These are phyloP conservation scores for Trichoderma koningiopsis DNA, from an alignment of 2,329 filamentous ascomycete genomes.

Conservation along the genomic window DNA sequence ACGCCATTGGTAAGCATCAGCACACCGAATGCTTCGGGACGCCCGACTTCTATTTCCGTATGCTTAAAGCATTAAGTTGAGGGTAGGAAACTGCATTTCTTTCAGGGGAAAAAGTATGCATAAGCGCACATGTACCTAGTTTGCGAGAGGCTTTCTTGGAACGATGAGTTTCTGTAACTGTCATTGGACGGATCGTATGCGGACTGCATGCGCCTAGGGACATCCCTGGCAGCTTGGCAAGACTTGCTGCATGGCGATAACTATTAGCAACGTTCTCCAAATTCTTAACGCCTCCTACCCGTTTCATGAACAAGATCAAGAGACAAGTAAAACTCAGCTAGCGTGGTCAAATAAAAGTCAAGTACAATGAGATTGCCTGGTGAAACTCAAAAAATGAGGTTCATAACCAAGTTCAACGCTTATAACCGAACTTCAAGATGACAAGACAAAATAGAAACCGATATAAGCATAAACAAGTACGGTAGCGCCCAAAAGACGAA, in stretches of 20 bases:
- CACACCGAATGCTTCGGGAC: not conserved
- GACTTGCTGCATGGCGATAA: not conserved
- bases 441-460: not conserved
- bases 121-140: not conserved
- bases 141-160: not conserved
- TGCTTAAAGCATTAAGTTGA: not conserved
- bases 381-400: not conserved
- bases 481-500: not conserved
- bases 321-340: not conserved
- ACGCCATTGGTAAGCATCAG: not conserved
- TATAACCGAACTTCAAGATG: not conserved
- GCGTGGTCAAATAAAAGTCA: not conserved
- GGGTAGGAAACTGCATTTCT: not conserved
- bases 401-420: not conserved
- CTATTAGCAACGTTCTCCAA: not conserved
- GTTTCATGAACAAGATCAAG: not conserved
- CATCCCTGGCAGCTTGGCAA: not conserved
- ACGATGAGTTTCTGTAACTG: not conserved
- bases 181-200: not conserved
- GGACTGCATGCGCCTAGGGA: not conserved
- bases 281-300: not conserved
- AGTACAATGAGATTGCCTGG: not conserved
- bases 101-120: not conserved
- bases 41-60: not conserved
- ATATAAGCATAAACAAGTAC: too few relatives aligned